Conservation (phyloP, 352 stramenopile genomes). For the Pythium guiyangense region DNA sequence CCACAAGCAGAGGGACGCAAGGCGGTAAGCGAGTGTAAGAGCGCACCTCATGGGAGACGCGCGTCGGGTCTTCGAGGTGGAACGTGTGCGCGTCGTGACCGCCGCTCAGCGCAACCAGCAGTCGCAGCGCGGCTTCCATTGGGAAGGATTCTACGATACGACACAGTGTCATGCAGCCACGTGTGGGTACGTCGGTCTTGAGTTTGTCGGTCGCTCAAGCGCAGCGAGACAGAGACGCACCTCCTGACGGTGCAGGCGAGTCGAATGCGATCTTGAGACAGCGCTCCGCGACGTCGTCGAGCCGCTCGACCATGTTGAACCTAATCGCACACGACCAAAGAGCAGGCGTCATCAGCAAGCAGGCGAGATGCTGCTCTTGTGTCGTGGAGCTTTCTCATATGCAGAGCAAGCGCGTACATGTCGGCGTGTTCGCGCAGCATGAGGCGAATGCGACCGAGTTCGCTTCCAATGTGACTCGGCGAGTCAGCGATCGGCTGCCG, state of each 20-base stretch:
- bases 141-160: conserved; percentile 14
- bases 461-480: neutral
- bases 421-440: conserved; percentile 11
- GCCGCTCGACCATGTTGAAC: conserved; percentile 22
- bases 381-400: no score
- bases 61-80: conserved; percentile 45
- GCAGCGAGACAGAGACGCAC: conserved; percentile 1
- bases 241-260: conserved; percentile 6
- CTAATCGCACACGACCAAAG: conserved; percentile 9
- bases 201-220: neutral
- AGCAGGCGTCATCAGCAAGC: neutral
- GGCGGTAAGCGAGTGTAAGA: neutral
- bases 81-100: conserved; percentile 55
- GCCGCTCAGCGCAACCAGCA: conserved; percentile 55
- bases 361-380: neutral
- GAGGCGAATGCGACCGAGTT: conserved; percentile 10
- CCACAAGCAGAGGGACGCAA: neutral
- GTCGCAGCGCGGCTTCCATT: conserved; percentile 29
- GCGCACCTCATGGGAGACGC: conserved; percentile 15
- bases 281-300: conserved; percentile 32
- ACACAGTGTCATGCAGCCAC: neutral
- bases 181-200: no score
- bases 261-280: conserved; percentile 20
- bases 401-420: conserved; percentile 6
- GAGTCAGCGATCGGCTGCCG: conserved; percentile 1